These are phyloP conservation scores for Chlorella sp. DNA, from an alignment of 139 green algal genomes.

Conservation along the genomic window DNA sequence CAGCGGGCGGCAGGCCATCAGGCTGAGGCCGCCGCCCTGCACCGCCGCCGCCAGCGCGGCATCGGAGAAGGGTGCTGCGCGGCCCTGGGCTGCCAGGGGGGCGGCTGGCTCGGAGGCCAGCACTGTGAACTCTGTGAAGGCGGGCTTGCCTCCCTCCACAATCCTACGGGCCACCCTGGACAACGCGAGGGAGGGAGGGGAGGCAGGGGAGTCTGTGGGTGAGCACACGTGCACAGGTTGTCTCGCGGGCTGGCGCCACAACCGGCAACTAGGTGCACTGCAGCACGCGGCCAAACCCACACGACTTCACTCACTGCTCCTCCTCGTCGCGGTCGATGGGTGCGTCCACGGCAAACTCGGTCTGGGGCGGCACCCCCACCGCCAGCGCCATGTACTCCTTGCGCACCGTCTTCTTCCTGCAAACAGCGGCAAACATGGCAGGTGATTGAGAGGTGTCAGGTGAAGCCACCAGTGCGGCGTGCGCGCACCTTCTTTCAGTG, in stretches of 20 bases:
- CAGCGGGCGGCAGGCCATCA: conserved; percentile 39
- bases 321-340: conserved; percentile 67
- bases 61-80: background rate
- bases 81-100: conserved; percentile 29
- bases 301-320: conserved; percentile 43
- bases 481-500: too few species aligned
- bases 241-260: too few species aligned
- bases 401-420: conserved; percentile 17
- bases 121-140: conserved; percentile 68
- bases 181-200: background rate
- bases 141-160: conserved; percentile 53
- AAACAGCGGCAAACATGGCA: background rate
- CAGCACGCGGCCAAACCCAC: too few species aligned
- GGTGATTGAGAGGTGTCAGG: background rate
- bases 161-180: conserved; percentile 55
- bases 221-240: too few species aligned
- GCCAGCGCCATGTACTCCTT: conserved; percentile 84
- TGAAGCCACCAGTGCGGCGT: too few species aligned
- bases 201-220: too few species aligned
- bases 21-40: background rate
- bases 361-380: conserved; percentile 53
- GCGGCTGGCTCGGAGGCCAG: conserved; percentile 43
- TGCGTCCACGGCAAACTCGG: conserved; percentile 61
- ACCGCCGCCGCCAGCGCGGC: background rate
- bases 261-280: too few species aligned